These are phyloP conservation scores for Breviolum minutum DNA, from an alignment of 73 alveolate species.

Conservation along the genomic window DNA sequence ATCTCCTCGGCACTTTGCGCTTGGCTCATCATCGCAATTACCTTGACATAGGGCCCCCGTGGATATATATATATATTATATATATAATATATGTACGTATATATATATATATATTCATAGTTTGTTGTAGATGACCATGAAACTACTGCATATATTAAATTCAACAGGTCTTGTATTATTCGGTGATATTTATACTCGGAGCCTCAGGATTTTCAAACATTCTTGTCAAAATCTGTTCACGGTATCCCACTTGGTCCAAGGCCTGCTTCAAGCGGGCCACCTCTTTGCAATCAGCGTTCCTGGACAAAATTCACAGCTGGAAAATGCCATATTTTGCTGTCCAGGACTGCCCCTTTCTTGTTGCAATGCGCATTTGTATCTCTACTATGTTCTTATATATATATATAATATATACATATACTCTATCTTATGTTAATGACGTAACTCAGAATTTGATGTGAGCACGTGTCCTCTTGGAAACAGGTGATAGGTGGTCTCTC, in stretches of 20 bases:
- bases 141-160: too few relatives aligned
- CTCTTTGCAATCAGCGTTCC: conserved; percentile 92
- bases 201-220: too few relatives aligned
- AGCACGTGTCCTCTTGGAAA: neutral
- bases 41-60: neutral
- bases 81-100: too few relatives aligned
- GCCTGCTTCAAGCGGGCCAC: conserved; percentile 91
- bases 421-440: neutral
- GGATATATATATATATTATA: neutral
- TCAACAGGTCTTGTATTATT: too few relatives aligned
- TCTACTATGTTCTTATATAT: neutral
- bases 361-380: neutral
- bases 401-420: neutral
- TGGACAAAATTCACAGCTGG: neutral
- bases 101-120: neutral
- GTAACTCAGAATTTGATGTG: neutral
- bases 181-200: too few relatives aligned
- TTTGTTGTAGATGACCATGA: too few relatives aligned
- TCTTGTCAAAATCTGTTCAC: too few relatives aligned
- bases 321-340: too few relatives aligned
- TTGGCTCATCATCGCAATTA: conserved; percentile 82
- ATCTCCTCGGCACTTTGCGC: conserved; percentile 77
- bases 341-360: too few relatives aligned
- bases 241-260: neutral
- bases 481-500: neutral